Evolutionary conservation across 345 rosid genomes (phyloP), one percentile per base, ranked within the genome.

Genomic region (Aquilaria sinensis): DNA sequence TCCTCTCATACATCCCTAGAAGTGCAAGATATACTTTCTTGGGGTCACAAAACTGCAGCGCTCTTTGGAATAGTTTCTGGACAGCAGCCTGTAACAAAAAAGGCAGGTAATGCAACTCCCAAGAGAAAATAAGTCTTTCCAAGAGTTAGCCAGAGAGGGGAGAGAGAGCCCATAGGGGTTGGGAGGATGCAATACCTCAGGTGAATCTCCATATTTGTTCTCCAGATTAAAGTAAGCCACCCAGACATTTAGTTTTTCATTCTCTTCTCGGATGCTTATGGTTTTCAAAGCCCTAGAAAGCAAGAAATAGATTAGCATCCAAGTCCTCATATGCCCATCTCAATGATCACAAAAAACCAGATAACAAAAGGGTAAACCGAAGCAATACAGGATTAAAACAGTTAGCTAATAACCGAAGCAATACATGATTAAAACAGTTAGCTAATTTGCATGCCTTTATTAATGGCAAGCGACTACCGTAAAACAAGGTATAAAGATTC

Each of bases 151-250:
- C 14, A 12, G 45, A 45, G 41, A 14, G 56, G 53, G 43, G 43
- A 37, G 43, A 37, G 43, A 37, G 43, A 37, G 43, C 5, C 23
- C 54, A 64, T 10, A 31, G 56, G 23, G 23, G 23, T 23, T 23
- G 5, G 15, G 34, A 65, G 32, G 32, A 53, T 31, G 12, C 6
- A 57, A 57, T 77, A 94, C 97, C 99, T 94, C 88, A 7, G 91
- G 93, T 48, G 97, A 96, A 78, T 76, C 86, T 72, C 99, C 99
- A 73, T 88, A 85, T 70, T 90, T 80, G 63, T 86, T 88, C 80
- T 94, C 99, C 83, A 94, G 74, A 76, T 90, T 94, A 78, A 90
- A 88, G 77, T 88, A 94, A 54, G 97, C 99, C 61, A 90, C 85
- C 97, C 99, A 94, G 54, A 94, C 70, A 71, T 94, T 94, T 53